These are phyloP conservation scores for Alternaria solani DNA, from an alignment of 2,329 filamentous ascomycete genomes.

Conservation along the genomic window DNA sequence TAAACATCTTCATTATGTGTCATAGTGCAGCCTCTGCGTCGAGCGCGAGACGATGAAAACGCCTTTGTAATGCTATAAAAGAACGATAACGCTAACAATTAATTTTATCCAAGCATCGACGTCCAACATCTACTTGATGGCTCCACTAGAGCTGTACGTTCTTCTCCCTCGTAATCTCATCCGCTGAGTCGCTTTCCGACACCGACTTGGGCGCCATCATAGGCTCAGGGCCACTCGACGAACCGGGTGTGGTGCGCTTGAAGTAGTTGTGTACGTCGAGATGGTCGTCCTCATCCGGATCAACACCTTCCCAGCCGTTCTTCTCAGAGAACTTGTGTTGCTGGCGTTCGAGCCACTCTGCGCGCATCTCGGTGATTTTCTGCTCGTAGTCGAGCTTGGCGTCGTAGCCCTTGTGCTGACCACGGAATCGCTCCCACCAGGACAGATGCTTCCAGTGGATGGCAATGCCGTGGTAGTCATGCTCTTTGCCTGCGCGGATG, in stretches of 20 bases:
- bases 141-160: conserved; percentile 6
- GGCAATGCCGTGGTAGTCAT: conserved; percentile 92
- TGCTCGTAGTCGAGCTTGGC: conserved; percentile 75
- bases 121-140: background rate
- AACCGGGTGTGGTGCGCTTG: conserved; percentile 33
- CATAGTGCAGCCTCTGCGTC: background rate
- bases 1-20: background rate
- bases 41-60: background rate
- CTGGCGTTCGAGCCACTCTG: conserved; percentile 64
- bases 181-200: conserved; percentile 20
- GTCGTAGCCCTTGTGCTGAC: conserved; percentile 83
- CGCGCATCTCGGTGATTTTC: conserved; percentile 83
- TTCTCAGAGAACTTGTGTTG: conserved; percentile 54
- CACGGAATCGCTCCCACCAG: conserved; percentile 82
- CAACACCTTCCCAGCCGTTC: conserved; percentile 35
- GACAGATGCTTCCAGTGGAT: conserved; percentile 89
- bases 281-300: conserved; percentile 42
- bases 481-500: conserved; percentile 77
- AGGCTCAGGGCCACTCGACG: conserved; percentile 21
- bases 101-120: background rate
- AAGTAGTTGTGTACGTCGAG: conserved; percentile 49
- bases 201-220: conserved; percentile 29
- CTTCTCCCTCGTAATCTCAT: conserved; percentile 20
- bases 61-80: conserved; percentile 5
- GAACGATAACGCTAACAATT: conserved; percentile 5